Percentiles rank a stretch among this genome's conserved stretches.
Evolutionary conservation across 768 basidiomycete genomes (phyloP).

Genomic region (Trametes coccinea): DNA sequence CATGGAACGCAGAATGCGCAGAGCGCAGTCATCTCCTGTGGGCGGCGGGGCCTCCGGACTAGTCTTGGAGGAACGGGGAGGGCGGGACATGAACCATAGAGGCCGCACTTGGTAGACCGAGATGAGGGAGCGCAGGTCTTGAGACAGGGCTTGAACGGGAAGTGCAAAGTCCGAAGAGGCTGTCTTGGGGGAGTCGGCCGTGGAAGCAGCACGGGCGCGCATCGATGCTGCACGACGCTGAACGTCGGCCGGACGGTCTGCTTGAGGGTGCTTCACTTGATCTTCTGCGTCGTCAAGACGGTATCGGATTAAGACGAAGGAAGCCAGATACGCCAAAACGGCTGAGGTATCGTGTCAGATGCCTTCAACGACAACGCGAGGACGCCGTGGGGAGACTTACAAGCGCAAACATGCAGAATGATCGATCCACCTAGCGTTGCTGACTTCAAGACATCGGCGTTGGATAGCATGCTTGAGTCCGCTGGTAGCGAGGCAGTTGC

Average conservation of each 20-base stretch:
- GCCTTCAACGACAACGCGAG: neutral
- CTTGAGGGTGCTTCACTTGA: neutral
- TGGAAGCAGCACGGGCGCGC: neutral
- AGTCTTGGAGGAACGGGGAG: neutral
- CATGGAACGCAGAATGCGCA: slow-evolving; percentile 13
- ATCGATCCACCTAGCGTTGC: slow-evolving; percentile 19
- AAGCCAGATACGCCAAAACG: slow-evolving; percentile 51
- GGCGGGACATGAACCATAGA: slow-evolving; percentile 3
- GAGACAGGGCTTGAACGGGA: neutral
- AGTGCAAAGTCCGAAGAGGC: neutral
- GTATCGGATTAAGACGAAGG: slow-evolving; percentile 57
- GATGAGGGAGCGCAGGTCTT: slow-evolving; percentile 23
- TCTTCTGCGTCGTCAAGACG: slow-evolving; percentile 51
- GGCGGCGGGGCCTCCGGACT: neutral
- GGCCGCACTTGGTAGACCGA: slow-evolving; percentile 25
- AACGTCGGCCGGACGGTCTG: neutral
- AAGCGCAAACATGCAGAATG: slow-evolving; percentile 49
- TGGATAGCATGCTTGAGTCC: slow-evolving; percentile 16
- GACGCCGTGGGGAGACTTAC: slow-evolving; percentile 32
- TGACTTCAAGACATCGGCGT: slow-evolving; percentile 13
- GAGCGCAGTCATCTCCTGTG: neutral
- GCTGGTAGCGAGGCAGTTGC: slow-evolving; percentile 27
- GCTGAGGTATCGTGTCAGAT: slow-evolving; percentile 27
- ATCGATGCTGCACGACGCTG: neutral
- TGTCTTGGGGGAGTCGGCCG: neutral